Evolutionary conservation across 257 asterid species (phyloP).

Genomic region (Ilex asprella): DNA sequence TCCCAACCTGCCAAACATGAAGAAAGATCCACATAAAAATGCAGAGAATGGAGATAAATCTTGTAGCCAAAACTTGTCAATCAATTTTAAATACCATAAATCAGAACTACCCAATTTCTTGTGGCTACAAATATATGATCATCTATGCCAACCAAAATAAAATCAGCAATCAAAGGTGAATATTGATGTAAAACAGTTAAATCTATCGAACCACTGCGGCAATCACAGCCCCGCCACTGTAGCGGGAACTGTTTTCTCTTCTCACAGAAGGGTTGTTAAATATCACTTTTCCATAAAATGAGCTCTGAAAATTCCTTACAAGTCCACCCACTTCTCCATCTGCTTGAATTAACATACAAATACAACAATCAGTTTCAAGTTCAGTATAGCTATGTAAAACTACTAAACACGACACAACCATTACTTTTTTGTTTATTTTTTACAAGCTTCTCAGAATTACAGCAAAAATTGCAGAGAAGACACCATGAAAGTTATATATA

Average conservation of each 20-base stretch:
- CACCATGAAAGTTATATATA: neutral
- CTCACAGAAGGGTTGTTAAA: conserved; percentile 15
- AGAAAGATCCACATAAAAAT: conserved; percentile 4
- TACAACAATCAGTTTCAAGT: neutral
- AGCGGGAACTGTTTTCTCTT: conserved; percentile 18
- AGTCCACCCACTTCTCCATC: conserved; percentile 28
- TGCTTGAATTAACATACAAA: conserved; percentile 14
- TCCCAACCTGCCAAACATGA: conserved; percentile 47
- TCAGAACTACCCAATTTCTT: neutral
- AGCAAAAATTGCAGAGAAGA: neutral
- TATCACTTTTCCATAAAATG: conserved; percentile 33
- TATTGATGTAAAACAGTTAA: neutral
- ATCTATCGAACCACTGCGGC: conserved; percentile 46
- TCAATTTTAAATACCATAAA: neutral
- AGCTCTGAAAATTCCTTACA: conserved; percentile 26
- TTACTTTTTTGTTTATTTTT: neutral
- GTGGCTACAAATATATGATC: no score
- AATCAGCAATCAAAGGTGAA: neutral
- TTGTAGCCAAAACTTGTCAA: neutral
- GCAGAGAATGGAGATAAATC: no score
- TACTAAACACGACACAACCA: no score
- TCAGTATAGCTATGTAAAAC: neutral
- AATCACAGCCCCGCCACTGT: conserved; percentile 29
- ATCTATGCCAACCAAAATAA: neutral
- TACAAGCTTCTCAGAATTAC: no score